These are phyloP conservation scores for Leucosporidium creatinivorum DNA, from an alignment of 768 basidiomycete genomes.

Conservation along the genomic window DNA sequence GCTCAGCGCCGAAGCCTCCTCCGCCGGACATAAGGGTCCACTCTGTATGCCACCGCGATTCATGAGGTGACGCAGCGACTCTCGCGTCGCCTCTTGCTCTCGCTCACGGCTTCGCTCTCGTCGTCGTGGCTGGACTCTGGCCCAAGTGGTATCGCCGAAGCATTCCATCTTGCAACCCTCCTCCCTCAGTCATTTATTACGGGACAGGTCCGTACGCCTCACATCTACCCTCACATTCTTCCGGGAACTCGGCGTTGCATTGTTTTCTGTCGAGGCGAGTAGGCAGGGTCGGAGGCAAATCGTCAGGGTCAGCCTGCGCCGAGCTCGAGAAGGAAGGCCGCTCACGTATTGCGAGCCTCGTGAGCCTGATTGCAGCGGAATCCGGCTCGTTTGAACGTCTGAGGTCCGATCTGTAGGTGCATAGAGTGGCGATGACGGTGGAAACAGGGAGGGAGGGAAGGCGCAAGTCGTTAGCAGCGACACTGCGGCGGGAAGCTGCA, in stretches of 20 bases:
- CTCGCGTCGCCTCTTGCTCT: too few species aligned
- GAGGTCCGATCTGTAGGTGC: neutral
- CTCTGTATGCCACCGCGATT: too few species aligned
- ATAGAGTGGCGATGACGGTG: neutral
- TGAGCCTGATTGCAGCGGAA: neutral
- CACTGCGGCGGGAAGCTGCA: neutral
- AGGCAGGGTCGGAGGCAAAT: neutral
- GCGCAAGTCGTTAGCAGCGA: neutral
- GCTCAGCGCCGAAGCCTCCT: too few species aligned
- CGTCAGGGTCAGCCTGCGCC: neutral
- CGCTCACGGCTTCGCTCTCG: too few species aligned
- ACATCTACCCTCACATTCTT: constrained; percentile 3
- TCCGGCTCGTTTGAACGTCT: neutral
- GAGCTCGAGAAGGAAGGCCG: neutral
- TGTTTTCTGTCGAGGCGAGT: neutral
- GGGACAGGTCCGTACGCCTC: neutral
- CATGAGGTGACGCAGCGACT: too few species aligned
- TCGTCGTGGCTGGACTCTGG: too few species aligned
- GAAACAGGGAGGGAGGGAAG: neutral
- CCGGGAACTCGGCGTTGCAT: constrained; percentile 1
- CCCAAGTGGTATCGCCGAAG: too few species aligned
- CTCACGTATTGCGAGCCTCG: neutral
- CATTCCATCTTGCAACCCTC: too few species aligned
- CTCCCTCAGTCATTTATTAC: neutral
- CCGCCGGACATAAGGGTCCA: too few species aligned